Base-by-base conservation (phyloP, 495 filamentous ascomycete genomes). In the Hamigera avellanea region DNA sequence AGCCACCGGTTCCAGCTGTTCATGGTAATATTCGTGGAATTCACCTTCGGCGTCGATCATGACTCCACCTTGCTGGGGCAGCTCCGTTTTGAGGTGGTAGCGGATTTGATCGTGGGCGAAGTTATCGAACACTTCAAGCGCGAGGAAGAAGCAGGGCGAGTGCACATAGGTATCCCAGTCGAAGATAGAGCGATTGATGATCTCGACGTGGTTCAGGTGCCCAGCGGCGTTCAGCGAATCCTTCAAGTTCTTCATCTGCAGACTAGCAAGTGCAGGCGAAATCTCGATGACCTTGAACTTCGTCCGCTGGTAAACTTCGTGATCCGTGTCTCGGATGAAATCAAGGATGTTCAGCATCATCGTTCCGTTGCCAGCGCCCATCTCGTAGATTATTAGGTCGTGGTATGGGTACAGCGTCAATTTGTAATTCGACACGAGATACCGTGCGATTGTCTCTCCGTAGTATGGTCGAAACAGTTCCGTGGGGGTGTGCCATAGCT, bases 101-200 rank as follows among this genome's bases (percentile, higher is more conserved):
- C 91, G 86, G 47, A 99, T 73, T 27, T 77, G 69, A 63, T 99
- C 91, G 63, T 99, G 91, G 15, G 83, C 78, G 59, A 99, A 96
- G 60, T 99, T 99, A 62, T 99, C 91, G 49, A 95, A 88, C 38
- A 99, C 91, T 53, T 99, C 91, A 47, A 99, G 78, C n/a, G 88
- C 91, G 3, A 99, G 72, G 66, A 99, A 95, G 66, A 91, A 99
- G 66, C 91, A 95, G 0, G 91, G 89, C 1, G 79, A 82, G 6
- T 86, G 78, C 12, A 94, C 85, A 40, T 82, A 83, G 16, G 67
- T 70, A 43, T 80, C 64, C 91, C 93, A 99, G 54, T 91, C 80
- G 57, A 99, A 96, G 53, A 99, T 85, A 45, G 84, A 93, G 43
- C 75, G 69, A 58, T 95, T 94, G 52, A 94, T 80, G 54, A 99